Base-by-base conservation (phyloP, 495 filamentous ascomycete genomes). In the Hyaloscypha finlandica region DNA sequence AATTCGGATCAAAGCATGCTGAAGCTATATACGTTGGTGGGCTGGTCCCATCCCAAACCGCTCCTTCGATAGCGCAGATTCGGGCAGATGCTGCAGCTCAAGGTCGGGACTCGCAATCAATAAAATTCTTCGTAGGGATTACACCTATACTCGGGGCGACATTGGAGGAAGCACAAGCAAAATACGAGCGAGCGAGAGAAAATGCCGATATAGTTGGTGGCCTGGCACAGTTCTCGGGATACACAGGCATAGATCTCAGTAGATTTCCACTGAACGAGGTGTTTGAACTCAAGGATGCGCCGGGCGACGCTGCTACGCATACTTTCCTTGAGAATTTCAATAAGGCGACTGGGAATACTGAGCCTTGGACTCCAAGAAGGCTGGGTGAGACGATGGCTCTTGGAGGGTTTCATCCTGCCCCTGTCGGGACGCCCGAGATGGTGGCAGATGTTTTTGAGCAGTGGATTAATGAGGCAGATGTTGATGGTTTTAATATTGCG, bases 1-100 rank as follows among this genome's bases (percentile, higher is more conserved):
- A 64, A 0, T 91, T 91, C 67, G 88, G 87, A 0, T 85, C 87
- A 0, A 82, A 89, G 64, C 86, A 88, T 69, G 84, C 83, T 48
- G 85, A 88, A 65, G 85, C 84, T 1, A 86, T 89, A 62, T 90
- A 88, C 73, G 85, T 89, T 83, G 68, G 77, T 77, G 1, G 81
- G 81, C 3, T 72, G 73, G 16, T 79, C 25, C 74, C 76, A 12
- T 74, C 79, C 45, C 72, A 83, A 33, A 83, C 84, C 71, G 70
- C 66, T 80, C 68, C 37, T 80, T 83, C 88, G 63, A 78, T 89
- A 8, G 85, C 88, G 74, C 85, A 88, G 69, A 86, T 85, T 3
- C 85, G 86, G 30, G 74, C 79, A 39, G 71, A 83, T 29, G 85
- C 85, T 0, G 72, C 79, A 32, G 57, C 77, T 60, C 76, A 25